phyloP scores from a whole-genome alignment of 2,329 filamentous ascomycete genomes.

The Pestalotiopsis sp. region DNA sequence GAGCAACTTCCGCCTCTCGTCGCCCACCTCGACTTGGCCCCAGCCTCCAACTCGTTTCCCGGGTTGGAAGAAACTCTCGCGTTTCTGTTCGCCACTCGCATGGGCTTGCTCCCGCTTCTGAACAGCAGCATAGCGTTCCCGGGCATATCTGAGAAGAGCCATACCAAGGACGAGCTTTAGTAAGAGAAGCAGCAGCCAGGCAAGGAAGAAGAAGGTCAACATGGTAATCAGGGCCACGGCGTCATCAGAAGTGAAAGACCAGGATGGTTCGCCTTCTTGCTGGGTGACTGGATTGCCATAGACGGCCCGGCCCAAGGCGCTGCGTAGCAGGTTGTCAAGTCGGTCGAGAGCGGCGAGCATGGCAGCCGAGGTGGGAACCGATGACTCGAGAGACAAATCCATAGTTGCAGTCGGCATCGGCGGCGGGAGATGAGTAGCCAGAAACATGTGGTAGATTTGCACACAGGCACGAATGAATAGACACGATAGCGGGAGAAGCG shows the following conservation, averaged over 20 bases:
- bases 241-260: conserved; percentile 69
- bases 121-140: conserved; percentile 80
- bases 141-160: conserved; percentile 77
- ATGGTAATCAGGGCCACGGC: conserved; percentile 78
- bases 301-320: conserved; percentile 74
- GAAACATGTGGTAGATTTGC: conserved; percentile 98
- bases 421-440: conserved; percentile 81
- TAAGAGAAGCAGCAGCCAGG: conserved; percentile 83
- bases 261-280: conserved; percentile 45
- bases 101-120: conserved; percentile 65
- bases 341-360: conserved; percentile 78
- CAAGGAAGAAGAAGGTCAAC: conserved; percentile 80
- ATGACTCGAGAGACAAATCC: conserved; percentile 65
- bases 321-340: conserved; percentile 76
- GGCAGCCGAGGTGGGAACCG: conserved; percentile 68
- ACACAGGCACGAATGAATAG: conserved; percentile 93
- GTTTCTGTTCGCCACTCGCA: conserved; percentile 47
- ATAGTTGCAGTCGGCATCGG: conserved; percentile 70
- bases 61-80: conserved; percentile 65
- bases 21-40: conserved; percentile 84
- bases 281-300: conserved; percentile 59
- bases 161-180: conserved; percentile 88
- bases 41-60: conserved; percentile 80
- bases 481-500: conserved; percentile 89
- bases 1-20: conserved; percentile 84